A percentile compares a stretch with the other conserved stretches of the same genome.
Evolutionary conservation across 306 rosid species (phyloP).

Genomic region (Cicer cuneatum): DNA sequence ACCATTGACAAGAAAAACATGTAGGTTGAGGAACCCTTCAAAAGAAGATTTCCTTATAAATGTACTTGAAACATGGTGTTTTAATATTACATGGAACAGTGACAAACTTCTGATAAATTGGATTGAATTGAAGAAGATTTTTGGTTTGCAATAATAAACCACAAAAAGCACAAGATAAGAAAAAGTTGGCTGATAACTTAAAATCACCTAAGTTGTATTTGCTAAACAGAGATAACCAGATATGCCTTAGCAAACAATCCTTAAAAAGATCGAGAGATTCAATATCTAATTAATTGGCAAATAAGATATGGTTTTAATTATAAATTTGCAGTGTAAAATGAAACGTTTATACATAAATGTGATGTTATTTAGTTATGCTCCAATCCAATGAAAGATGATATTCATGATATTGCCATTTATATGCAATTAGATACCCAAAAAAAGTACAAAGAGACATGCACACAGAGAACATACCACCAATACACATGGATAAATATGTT

Average conservation of each 20-base stretch:
- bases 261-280: constrained; percentile 1
- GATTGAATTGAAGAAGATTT: constrained; percentile 11
- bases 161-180: constrained; percentile 12
- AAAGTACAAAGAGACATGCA: constrained; percentile 12
- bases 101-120: not conserved
- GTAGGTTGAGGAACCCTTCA: constrained; percentile 6
- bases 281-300: constrained; percentile 25
- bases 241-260: constrained; percentile 18
- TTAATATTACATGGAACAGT: no score
- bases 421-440: constrained; percentile 23
- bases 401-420: constrained; percentile 28
- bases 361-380: constrained; percentile 18
- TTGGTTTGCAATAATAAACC: constrained; percentile 10
- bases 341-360: not conserved
- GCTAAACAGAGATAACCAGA: not conserved
- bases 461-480: not conserved
- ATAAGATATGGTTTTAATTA: constrained; percentile 25
- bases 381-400: constrained; percentile 26
- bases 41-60: constrained; percentile 13
- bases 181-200: constrained; percentile 21
- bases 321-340: constrained; percentile 18
- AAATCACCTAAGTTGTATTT: constrained; percentile 6
- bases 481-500: not conserved
- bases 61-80: not conserved
- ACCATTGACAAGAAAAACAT: not conserved